Percentiles rank a stretch among this genome's conserved stretches.
These are phyloP conservation scores for Fragosphaeria purpurea DNA, from an alignment of 2,329 filamentous ascomycete genomes.

Conservation along the genomic window DNA sequence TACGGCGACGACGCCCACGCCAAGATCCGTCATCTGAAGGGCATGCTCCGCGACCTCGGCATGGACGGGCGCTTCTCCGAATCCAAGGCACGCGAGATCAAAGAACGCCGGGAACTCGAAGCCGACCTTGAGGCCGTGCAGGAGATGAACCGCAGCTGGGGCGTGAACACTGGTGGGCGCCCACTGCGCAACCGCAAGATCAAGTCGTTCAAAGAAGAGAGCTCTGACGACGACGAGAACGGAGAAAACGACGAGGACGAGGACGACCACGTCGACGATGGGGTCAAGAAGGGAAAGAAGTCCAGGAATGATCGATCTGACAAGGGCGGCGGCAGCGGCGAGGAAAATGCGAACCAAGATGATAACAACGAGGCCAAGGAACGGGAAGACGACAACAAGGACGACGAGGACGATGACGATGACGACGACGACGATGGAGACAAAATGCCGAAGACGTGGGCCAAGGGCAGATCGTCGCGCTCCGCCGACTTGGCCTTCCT, in stretches of 20 bases:
- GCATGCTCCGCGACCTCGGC: conserved; percentile 68
- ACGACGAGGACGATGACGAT: conserved; percentile 22
- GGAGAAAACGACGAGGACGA: conserved; percentile 15
- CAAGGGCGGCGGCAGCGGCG: conserved; percentile 13
- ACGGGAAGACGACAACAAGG: conserved; percentile 12
- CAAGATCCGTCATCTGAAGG: conserved; percentile 73
- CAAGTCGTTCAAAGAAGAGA: conserved; percentile 28
- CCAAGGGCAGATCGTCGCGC: conserved; percentile 36
- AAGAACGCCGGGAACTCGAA: conserved; percentile 72
- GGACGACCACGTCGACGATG: conserved; percentile 7
- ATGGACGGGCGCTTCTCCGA: conserved; percentile 85
- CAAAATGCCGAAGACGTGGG: conserved; percentile 26
- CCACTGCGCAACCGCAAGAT: conserved; percentile 29
- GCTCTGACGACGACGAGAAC: conserved; percentile 23
- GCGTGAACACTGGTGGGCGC: conserved; percentile 34
- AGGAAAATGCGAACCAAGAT: conserved; percentile 17
- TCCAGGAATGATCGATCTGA: conserved; percentile 22
- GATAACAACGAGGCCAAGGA: background rate
- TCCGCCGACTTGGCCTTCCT: conserved; percentile 53
- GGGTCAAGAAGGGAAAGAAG: conserved; percentile 15
- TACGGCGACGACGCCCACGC: conserved; percentile 60
- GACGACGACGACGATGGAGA: conserved; percentile 12
- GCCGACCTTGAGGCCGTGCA: conserved; percentile 78
- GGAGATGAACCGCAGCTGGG: conserved; percentile 74
- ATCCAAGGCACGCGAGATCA: conserved; percentile 76